Base-by-base conservation (phyloP, 768 basidiomycete genomes). In the Pleurotus eryngii region DNA sequence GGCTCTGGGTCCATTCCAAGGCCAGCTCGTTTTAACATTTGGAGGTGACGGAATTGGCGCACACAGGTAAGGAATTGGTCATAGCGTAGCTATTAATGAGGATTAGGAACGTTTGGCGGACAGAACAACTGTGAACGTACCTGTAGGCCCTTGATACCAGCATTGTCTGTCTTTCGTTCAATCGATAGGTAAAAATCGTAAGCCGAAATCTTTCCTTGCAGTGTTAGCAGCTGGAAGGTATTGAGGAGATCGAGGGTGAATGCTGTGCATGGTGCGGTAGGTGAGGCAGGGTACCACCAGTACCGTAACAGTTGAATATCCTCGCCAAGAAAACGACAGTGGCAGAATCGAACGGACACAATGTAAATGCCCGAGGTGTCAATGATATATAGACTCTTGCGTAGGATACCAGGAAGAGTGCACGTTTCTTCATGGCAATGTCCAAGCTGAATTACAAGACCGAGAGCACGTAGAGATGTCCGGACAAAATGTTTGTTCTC, bases 131-230 rank as follows among this genome's bases (percentile, higher is more conserved):
- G 30, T 3, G 3, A 45, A 51, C 57, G 26, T 59, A 68, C 71
- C 57, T 65, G 63, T 0, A 55, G 47, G 1, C 55, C 56, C 1
- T 48, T 48, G 1, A 59, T 55, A 0, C 68, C 69, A 0, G 65
- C 64, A 47, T 73, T 72, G 39, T 74, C 61, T 0, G 66, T 67
- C 6, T 55, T 39, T 0, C 60, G 51, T 0, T 61, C 60, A 0
- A 78, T 40, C 0, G 64, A 56, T n/a, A 46, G 51, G 50, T 73
- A 71, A 42, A 65, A 73, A 7, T 78, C 67, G 39, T 70, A 69
- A 0, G 56, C 56, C 0, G 70, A 67, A 0, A 65, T 30, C 38
- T 75, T 76, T 2, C 70, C 70, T 35, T 68, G 64, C 4, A 66
- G 65, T 0, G 64, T 65, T 0, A 69, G 57, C 1, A 65, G 30